Conservation (phyloP, 1,284 basidiomycete species). For the Ustilago tritici region DNA sequence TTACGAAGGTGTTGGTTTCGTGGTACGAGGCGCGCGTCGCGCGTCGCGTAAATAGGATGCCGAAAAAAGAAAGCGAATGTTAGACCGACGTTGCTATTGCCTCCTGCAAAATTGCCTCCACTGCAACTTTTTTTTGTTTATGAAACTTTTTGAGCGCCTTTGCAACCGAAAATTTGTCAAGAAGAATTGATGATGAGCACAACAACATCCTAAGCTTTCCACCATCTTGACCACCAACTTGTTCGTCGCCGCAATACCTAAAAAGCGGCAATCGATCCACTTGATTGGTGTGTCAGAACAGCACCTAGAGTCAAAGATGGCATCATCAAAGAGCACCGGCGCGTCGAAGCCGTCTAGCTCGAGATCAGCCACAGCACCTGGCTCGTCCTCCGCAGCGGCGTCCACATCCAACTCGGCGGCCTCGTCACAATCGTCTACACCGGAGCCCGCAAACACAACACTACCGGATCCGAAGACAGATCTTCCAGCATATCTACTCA, state of each 20-base stretch:
- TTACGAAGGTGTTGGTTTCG: conserved; percentile 23
- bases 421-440: conserved; percentile 19
- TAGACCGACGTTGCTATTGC: background rate
- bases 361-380: conserved; percentile 2
- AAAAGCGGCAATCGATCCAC: conserved; percentile 3
- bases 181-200: background rate
- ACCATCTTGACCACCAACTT: conserved; percentile 5
- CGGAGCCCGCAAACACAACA: conserved; percentile 4
- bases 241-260: conserved; percentile 4
- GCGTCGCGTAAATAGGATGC: conserved; percentile 33
- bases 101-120: conserved; percentile 16
- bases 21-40: conserved; percentile 17
- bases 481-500: conserved; percentile 42
- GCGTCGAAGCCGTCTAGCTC: conserved; percentile 23
- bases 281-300: background rate
- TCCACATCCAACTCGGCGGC: conserved; percentile 17
- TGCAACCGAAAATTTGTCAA: conserved; percentile 1
- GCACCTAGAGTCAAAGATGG: background rate
- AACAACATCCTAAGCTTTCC: background rate
- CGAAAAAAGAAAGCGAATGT: background rate
- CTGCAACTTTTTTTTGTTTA: conserved; percentile 3
- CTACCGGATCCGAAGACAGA: conserved; percentile 38
- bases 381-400: conserved; percentile 10
- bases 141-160: conserved; percentile 11
- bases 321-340: conserved; percentile 3